Base-by-base conservation (phyloP, 1,139 yeast genomes). In the Suhomyces bokatorum region DNA sequence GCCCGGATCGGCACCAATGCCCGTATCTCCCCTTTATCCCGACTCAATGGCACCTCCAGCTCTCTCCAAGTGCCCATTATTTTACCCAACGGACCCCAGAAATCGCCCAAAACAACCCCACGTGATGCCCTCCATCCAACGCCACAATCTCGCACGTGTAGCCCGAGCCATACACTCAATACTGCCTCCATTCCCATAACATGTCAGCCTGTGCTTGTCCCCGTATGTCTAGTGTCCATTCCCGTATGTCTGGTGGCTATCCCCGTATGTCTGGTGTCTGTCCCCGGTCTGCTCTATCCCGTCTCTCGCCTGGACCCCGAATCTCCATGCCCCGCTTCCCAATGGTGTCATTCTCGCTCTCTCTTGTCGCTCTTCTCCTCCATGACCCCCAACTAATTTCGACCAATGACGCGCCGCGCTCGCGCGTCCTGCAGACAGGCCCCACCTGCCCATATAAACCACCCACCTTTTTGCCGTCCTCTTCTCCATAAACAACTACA, bases 341-440 rank as follows among this genome's bases (percentile, higher is more conserved):
- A 8, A 26, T 26, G 29, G 29, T 26, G 29, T 26, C 29, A 26
- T 26, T 20, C 24, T 20, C 24, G 24, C 24, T 20, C 11, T 30
- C 28, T 13, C 10, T 28, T 32, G 31, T 20, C 24, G 5, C 27
- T 26, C 12, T 11, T 16, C 39, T 13, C 8, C 37, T 16, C 14
- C 9, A 33, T 43, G 45, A 40, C 45, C 46, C 47, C 24, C 42
- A 38, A 30, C 29, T 35, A 35, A 38, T 39, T 36, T 41, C 43
- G 45, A 41, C 51, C 47, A 43, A 46, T 44, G 39, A 40, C 43
- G 47, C 47, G 47, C 47, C 44, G 31, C 43, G 35, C 13, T 37
- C 33, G 38, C 22, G 32, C 30, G 34, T 39, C 45, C 48, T 45
- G 45, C 45, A 45, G 35, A 22, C 43, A 37, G 33, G 35, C 32